A percentile compares a stretch with the other conserved stretches of the same genome.
phyloP scores from a whole-genome alignment of 176 grass and related monocot genomes.

The Oryza officinalis region DNA sequence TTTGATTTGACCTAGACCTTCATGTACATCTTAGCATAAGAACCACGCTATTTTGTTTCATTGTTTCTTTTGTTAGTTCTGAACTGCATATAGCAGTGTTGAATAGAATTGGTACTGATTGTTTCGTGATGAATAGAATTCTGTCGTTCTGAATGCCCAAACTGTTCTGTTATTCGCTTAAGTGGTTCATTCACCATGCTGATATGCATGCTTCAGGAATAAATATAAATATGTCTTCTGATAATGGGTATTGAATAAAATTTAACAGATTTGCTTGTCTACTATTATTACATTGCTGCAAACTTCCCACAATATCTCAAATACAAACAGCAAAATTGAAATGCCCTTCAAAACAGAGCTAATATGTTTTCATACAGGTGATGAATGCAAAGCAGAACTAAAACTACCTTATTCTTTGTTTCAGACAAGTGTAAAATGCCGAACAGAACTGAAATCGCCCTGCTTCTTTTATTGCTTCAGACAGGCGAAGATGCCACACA shows the following conservation, averaged over 20 bases:
- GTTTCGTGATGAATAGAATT: background rate
- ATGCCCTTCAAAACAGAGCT: no score
- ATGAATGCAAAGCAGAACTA: no score
- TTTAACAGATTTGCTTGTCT: background rate
- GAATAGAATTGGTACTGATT: background rate
- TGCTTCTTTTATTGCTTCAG: background rate
- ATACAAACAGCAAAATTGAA: background rate
- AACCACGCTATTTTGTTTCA: conserved; percentile 20
- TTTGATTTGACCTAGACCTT: conserved; percentile 32
- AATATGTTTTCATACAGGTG: no score
- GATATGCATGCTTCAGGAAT: background rate
- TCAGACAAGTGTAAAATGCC: background rate
- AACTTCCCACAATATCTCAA: background rate
- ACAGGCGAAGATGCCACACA: background rate
- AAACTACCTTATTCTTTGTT: no score
- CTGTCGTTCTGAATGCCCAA: background rate
- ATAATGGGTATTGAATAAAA: background rate
- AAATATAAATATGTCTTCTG: background rate
- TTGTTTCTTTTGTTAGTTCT: conserved; percentile 22
- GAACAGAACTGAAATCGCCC: background rate
- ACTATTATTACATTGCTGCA: background rate
- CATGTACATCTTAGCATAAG: conserved; percentile 33
- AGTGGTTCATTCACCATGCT: conserved; percentile 15
- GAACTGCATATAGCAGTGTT: conserved; percentile 17
- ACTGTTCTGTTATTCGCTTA: background rate